Percentiles rank a stretch among this genome's conserved stretches.
Evolutionary conservation across 257 asterid species (phyloP).

Genomic region (Gentiana macrophylla): DNA sequence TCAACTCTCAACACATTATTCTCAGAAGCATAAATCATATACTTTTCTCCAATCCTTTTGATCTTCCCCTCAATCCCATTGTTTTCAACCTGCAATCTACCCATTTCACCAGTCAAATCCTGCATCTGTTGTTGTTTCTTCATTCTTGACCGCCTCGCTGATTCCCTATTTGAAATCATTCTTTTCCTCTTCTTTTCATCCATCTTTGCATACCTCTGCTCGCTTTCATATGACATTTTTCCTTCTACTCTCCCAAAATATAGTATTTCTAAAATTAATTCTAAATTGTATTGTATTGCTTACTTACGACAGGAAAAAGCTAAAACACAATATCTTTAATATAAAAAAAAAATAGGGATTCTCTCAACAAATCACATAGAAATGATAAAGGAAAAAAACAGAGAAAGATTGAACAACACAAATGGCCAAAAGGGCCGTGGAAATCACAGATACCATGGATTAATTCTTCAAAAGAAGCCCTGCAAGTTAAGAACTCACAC

Average conservation of each 20-base stretch:
- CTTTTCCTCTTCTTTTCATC: conserved; percentile 46
- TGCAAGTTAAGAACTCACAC: no score
- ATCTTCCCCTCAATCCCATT: conserved; percentile 32
- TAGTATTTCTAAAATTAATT: not conserved
- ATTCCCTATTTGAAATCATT: conserved; percentile 39
- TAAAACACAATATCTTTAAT: not conserved
- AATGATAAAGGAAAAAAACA: conserved; percentile 61
- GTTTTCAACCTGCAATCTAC: conserved; percentile 35
- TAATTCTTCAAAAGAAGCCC: conserved; percentile 4
- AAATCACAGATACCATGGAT: conserved; percentile 18
- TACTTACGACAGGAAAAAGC: not conserved
- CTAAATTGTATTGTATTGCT: not conserved
- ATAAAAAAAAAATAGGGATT: not conserved
- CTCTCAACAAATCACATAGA: conserved; percentile 40
- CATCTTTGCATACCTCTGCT: conserved; percentile 20
- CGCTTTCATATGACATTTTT: conserved; percentile 28
- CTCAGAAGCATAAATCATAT: conserved; percentile 23
- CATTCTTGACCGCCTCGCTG: conserved; percentile 33
- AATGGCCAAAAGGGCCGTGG: conserved; percentile 12
- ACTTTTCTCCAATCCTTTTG: conserved; percentile 27
- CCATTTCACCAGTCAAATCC: conserved; percentile 34
- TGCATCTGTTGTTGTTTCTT: conserved; percentile 34
- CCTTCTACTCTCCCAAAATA: not conserved
- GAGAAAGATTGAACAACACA: conserved; percentile 56
- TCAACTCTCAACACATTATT: conserved; percentile 65